Conservation (phyloP, 179 eudicot species). For the Camellia oleifera region DNA sequence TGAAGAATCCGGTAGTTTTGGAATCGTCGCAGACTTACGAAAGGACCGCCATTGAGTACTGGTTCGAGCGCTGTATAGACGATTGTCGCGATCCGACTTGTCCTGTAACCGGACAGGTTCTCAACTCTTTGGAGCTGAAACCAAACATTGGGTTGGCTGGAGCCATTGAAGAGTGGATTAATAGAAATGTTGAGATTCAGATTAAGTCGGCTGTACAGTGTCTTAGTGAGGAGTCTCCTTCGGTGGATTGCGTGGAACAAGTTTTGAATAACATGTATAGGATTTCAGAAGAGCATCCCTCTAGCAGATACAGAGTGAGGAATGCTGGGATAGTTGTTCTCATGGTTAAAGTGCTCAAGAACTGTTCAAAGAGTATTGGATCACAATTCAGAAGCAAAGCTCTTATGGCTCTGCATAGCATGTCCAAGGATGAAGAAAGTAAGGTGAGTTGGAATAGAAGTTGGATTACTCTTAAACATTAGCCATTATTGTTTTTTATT, state of each 20-base stretch:
- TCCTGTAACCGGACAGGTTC: slow-evolving; percentile 65
- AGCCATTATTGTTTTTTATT: not conserved
- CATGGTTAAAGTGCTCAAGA: slow-evolving; percentile 40
- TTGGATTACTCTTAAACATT: not conserved
- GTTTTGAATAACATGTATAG: slow-evolving; percentile 44
- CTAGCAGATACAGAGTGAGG: slow-evolving; percentile 57
- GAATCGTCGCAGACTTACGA: slow-evolving; percentile 70
- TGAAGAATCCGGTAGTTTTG: slow-evolving; percentile 77
- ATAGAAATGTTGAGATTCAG: slow-evolving; percentile 56
- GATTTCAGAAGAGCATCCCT: slow-evolving; percentile 58
- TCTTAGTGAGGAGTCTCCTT: slow-evolving; percentile 43
- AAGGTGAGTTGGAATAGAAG: slow-evolving; percentile 34
- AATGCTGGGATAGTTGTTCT: slow-evolving; percentile 46
- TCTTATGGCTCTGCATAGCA: slow-evolving; percentile 53
- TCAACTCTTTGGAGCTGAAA: slow-evolving; percentile 57
- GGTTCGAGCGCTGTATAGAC: slow-evolving; percentile 67
- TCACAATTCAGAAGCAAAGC: slow-evolving; percentile 55
- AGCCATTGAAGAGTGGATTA: slow-evolving; percentile 75
- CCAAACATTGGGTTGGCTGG: slow-evolving; percentile 73
- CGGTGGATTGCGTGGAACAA: slow-evolving; percentile 36
- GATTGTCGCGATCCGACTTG: slow-evolving; percentile 71
- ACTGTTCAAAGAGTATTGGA: slow-evolving; percentile 36
- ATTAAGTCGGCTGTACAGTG: slow-evolving; percentile 45
- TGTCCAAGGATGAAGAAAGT: slow-evolving; percentile 68
- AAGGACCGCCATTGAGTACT: slow-evolving; percentile 59